A percentile compares a stretch with the other conserved stretches of the same genome.
These are phyloP conservation scores for Cryptococcus hybrid DNA, from an alignment of 1,284 basidiomycete genomes.

Conservation along the genomic window DNA sequence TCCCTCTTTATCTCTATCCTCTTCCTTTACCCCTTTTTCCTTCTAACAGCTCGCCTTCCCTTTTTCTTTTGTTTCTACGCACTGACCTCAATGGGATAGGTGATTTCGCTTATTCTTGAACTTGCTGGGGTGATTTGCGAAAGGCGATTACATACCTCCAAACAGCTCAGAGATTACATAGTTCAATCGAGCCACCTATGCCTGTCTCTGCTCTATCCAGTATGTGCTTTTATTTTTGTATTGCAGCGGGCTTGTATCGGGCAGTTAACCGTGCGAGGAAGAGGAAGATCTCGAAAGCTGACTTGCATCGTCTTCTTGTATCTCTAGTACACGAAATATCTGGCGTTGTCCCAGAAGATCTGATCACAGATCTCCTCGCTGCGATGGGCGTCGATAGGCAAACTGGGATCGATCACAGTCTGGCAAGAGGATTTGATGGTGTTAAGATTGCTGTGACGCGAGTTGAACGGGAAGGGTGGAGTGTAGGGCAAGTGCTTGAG, in stretches of 20 bases:
- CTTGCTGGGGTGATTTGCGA: conserved; percentile 87
- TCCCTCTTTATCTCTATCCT: not conserved
- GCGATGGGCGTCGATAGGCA: conserved; percentile 71
- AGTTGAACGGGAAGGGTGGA: conserved; percentile 85
- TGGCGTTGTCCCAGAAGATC: conserved; percentile 79
- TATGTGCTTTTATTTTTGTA: conserved; percentile 19
- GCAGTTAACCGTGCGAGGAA: not conserved
- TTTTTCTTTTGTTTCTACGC: too few relatives aligned
- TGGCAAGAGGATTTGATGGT: conserved; percentile 61
- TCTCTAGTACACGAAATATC: conserved; percentile 86
- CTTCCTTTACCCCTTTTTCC: not conserved
- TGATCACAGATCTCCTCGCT: conserved; percentile 68
- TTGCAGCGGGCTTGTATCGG: not conserved
- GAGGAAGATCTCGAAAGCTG: not conserved
- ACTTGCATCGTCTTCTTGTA: not conserved
- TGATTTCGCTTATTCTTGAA: conserved; percentile 47
- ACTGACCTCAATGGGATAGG: conserved; percentile 18
- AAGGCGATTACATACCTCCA: conserved; percentile 99
- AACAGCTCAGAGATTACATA: conserved; percentile 80
- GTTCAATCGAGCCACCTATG: conserved; percentile 66
- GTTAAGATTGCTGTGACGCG: conserved; percentile 71
- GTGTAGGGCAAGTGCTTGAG: conserved; percentile 81
- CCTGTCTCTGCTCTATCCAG: conserved; percentile 62
- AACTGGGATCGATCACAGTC: conserved; percentile 56
- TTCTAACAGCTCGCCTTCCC: too few relatives aligned